phyloP scores from a whole-genome alignment of 2,329 filamentous ascomycete species.

The Exophiala aquamarina region DNA sequence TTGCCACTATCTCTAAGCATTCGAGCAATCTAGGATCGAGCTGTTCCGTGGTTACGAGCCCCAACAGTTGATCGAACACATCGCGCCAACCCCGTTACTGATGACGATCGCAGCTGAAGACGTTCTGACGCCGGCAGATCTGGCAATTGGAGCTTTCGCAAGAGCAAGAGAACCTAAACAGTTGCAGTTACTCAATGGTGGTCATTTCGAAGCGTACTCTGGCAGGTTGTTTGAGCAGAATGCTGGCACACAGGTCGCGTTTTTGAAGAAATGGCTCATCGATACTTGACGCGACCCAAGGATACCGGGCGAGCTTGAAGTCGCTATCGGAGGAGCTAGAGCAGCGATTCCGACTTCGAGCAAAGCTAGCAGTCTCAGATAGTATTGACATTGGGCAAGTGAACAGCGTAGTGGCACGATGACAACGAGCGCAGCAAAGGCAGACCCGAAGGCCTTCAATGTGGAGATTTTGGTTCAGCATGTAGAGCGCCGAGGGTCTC shows the following conservation, averaged over 20 bases:
- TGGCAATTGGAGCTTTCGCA: conserved; percentile 38
- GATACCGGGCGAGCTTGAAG: no score
- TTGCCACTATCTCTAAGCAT: no score
- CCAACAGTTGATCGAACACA: conserved; percentile 35
- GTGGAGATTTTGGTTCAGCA: no score
- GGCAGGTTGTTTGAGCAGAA: conserved; percentile 31
- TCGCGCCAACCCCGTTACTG: conserved; percentile 41
- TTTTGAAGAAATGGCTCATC: conserved; percentile 31
- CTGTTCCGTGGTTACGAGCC: conserved; percentile 26
- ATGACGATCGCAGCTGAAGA: conserved; percentile 39
- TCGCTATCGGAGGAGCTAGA: no score
- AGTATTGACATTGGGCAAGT: no score
- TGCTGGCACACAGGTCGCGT: conserved; percentile 33
- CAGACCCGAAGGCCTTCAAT: no score
- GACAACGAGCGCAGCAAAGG: no score
- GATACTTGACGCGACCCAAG: conserved; percentile 4
- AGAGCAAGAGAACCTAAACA: conserved; percentile 42
- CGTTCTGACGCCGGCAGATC: conserved; percentile 34
- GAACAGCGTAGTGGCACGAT: no score
- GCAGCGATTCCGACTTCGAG: no score
- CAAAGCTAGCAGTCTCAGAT: no score
- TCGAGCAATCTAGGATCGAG: conserved; percentile 22
- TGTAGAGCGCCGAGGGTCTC: no score
- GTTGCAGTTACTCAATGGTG: conserved; percentile 37
- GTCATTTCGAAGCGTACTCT: conserved; percentile 43